Evolutionary conservation across 129 eudicot species (phyloP).

Genomic region (Rutidosis leptorrhynchoides): DNA sequence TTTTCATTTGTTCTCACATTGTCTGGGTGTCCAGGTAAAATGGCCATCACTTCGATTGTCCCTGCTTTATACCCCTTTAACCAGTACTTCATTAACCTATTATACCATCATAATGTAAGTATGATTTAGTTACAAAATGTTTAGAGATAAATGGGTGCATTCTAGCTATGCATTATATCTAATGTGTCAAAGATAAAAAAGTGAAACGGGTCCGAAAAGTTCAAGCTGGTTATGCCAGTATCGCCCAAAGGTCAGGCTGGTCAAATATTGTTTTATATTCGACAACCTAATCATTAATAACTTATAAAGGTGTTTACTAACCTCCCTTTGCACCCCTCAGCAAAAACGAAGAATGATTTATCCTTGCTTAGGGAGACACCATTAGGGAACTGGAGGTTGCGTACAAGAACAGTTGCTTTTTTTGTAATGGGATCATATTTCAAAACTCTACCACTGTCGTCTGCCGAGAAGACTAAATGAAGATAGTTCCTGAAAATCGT

Average conservation of each 20-base stretch:
- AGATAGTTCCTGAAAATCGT: conserved; percentile 73
- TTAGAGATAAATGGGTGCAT: too few relatives aligned
- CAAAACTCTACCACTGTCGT: conserved; percentile 71
- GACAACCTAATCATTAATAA: too few relatives aligned
- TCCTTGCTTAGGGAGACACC: conserved; percentile 89
- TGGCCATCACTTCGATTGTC: too few relatives aligned
- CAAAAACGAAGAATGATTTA: conserved; percentile 63
- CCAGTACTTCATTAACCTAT: conserved; percentile 62
- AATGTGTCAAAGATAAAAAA: too few relatives aligned
- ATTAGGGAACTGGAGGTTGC: conserved; percentile 76
- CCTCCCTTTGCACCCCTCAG: conserved; percentile 80
- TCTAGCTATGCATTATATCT: neutral
- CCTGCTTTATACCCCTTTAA: conserved; percentile 75
- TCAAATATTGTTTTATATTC: too few relatives aligned
- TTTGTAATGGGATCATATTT: conserved; percentile 73
- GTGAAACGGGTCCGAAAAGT: too few relatives aligned
- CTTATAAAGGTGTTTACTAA: conserved; percentile 21
- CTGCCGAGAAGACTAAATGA: conserved; percentile 80
- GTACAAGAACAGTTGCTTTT: conserved; percentile 63
- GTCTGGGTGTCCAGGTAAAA: too few relatives aligned
- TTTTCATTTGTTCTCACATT: too few relatives aligned
- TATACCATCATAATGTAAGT: conserved; percentile 13
- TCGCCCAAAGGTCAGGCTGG: neutral
- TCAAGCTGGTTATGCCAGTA: neutral
- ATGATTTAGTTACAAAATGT: neutral